phyloP scores from a whole-genome alignment of 2,329 filamentous ascomycete species.

The Trichoderma atrobrunneum region DNA sequence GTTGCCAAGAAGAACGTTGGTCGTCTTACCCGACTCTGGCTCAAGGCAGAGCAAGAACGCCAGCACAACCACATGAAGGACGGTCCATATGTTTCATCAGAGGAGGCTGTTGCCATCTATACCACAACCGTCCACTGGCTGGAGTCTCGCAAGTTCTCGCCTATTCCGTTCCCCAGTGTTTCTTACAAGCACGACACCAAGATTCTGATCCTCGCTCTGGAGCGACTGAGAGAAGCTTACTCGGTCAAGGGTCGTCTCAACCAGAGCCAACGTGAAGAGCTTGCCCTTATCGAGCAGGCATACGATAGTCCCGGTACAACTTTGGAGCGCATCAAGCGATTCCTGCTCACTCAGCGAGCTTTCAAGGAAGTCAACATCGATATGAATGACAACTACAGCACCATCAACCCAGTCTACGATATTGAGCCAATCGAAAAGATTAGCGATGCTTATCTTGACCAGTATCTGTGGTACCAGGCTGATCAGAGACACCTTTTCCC shows the following conservation, averaged over 20 bases:
- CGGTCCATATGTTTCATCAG: constrained; percentile 94
- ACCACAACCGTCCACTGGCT: constrained; percentile 99
- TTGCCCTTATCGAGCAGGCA: constrained; percentile 95
- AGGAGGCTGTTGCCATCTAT: constrained; percentile 98
- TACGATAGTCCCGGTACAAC: constrained; percentile 98
- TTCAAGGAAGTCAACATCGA: constrained; percentile 99
- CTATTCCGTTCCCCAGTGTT: constrained; percentile 96
- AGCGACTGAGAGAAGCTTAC: constrained; percentile 90
- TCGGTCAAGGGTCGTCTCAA: constrained; percentile 96
- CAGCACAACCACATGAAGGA: constrained; percentile 99
- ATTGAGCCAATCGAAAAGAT: constrained; percentile 99
- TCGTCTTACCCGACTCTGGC: constrained; percentile 88
- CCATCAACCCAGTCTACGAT: constrained; percentile 98
- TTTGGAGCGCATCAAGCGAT: constrained; percentile 92
- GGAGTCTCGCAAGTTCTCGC: constrained; percentile 96
- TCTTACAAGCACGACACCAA: constrained; percentile 99
- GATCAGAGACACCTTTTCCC: constrained; percentile 97
- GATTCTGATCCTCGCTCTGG: constrained; percentile 91
- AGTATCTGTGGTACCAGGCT: constrained; percentile 98
- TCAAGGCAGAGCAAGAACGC: constrained; percentile 96
- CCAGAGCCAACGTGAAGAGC: constrained; percentile 93
- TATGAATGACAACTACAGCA: constrained; percentile 99
- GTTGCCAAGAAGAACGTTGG: constrained; percentile 99
- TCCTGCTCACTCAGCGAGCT: constrained; percentile 91
- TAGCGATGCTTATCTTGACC: constrained; percentile 95